Conservation (phyloP, 2,329 filamentous ascomycete species). For the Fusarium nanum region DNA sequence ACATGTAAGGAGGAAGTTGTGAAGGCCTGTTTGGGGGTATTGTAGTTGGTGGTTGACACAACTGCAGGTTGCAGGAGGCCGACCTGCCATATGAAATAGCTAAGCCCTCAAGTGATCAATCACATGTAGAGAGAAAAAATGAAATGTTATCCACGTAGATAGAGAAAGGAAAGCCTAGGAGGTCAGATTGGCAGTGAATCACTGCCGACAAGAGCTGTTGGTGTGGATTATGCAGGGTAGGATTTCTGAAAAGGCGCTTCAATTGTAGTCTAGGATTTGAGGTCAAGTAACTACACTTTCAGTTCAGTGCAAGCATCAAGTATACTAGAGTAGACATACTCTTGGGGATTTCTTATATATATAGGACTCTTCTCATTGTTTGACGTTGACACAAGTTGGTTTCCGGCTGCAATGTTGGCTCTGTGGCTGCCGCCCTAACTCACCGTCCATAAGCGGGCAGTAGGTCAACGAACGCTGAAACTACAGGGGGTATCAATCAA, state of each 20-base stretch:
- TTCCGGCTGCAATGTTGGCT: neutral
- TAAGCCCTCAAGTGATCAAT: slow-evolving; percentile 2
- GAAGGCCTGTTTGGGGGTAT: neutral
- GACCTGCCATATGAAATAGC: neutral
- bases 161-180: neutral
- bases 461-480: neutral
- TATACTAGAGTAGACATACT: neutral
- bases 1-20: neutral
- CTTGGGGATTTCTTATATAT: neutral
- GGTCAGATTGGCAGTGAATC: slow-evolving; percentile 21
- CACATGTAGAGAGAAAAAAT: neutral
- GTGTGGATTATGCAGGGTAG: neutral
- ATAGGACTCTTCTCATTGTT: neutral
- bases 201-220: neutral
- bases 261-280: neutral
- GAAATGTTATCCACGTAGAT: neutral
- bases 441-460: neutral
- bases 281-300: neutral
- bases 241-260: neutral
- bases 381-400: neutral
- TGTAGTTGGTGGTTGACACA: neutral
- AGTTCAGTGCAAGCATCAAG: neutral
- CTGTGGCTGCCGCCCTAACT: neutral
- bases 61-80: slow-evolving; percentile 7
- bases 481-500: neutral